Conservation (phyloP, 2,329 filamentous ascomycete genomes). For the Monosporascus sp. region DNA sequence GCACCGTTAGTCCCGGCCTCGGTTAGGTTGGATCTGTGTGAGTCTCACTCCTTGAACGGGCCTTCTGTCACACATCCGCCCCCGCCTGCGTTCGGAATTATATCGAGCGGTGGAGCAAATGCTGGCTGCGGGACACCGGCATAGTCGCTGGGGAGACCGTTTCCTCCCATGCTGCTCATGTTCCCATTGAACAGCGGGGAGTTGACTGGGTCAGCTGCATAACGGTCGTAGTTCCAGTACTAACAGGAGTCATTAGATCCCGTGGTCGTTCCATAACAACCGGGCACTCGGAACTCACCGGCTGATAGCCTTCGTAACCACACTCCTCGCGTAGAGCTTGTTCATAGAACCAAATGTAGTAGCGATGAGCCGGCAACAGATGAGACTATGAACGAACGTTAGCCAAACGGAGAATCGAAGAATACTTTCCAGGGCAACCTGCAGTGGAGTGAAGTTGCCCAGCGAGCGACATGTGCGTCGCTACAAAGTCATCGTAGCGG, state of each 20-base stretch:
- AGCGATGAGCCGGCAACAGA: conserved; percentile 24
- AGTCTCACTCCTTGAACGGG: conserved; percentile 43
- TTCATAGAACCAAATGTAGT: conserved; percentile 28
- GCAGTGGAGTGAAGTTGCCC: conserved; percentile 21
- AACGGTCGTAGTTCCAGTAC: conserved; percentile 50
- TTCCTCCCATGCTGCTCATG: conserved; percentile 43
- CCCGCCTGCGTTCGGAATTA: conserved; percentile 27
- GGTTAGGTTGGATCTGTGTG: neutral
- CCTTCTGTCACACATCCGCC: conserved; percentile 43
- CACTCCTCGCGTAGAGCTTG: conserved; percentile 28
- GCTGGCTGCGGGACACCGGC: neutral
- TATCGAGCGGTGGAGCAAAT: neutral
- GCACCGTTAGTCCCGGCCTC: conserved; percentile 2
- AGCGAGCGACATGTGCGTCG: conserved; percentile 22
- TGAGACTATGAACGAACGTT: conserved; percentile 6
- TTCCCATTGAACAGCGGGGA: conserved; percentile 53
- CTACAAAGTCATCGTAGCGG: conserved; percentile 29
- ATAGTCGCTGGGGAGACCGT: conserved; percentile 28
- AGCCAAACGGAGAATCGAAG: no score
- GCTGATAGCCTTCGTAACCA: conserved; percentile 28
- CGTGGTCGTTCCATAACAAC: no score
- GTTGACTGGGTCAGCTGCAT: conserved; percentile 40
- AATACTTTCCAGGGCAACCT: no score
- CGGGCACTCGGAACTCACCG: conserved; percentile 13
- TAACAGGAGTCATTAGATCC: conserved; percentile 15